Evolutionary conservation across 2,329 filamentous ascomycete genomes (phyloP).

Genomic region (Arthroderma sp.): DNA sequence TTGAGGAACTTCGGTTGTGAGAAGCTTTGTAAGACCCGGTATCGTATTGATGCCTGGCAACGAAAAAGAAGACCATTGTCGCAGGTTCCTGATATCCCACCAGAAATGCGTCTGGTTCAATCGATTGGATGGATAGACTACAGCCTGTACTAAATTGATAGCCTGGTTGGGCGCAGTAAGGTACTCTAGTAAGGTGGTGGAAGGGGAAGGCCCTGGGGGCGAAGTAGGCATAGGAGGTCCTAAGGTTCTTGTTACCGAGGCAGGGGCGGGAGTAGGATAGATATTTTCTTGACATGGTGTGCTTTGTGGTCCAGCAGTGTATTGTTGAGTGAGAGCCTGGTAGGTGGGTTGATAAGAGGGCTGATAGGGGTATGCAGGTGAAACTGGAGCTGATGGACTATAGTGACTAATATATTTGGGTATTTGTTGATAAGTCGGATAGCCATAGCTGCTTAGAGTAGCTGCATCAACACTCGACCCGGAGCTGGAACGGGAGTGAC

Average conservation of each 20-base stretch:
- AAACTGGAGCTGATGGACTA: constrained; percentile 27
- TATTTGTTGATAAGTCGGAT: constrained; percentile 71
- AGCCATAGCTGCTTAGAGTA: constrained; percentile 58
- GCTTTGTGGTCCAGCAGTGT: constrained; percentile 32
- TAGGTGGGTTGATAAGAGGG: constrained; percentile 17
- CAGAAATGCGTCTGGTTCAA: constrained; percentile 70
- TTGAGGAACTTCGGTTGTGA: constrained; percentile 51
- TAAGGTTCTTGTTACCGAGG: not conserved
- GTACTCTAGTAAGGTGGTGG: constrained; percentile 64
- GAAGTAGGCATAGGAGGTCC: not conserved
- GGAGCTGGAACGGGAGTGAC: constrained; percentile 48
- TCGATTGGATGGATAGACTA: constrained; percentile 55
- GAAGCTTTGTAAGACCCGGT: constrained; percentile 57
- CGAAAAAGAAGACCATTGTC: constrained; percentile 71
- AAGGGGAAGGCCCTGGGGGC: constrained; percentile 5
- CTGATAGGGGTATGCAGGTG: constrained; percentile 27
- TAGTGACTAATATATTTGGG: constrained; percentile 41
- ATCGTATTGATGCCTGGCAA: constrained; percentile 57
- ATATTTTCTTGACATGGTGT: constrained; percentile 8
- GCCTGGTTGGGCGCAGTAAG: constrained; percentile 69
- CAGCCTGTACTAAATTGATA: constrained; percentile 65
- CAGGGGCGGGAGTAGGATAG: constrained; percentile 1
- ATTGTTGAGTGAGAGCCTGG: constrained; percentile 4
- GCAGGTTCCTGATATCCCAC: constrained; percentile 87
- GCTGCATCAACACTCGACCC: constrained; percentile 54